Evolutionary conservation across 495 filamentous ascomycete genomes (phyloP).

Genomic region (Penicillium lividum): DNA sequence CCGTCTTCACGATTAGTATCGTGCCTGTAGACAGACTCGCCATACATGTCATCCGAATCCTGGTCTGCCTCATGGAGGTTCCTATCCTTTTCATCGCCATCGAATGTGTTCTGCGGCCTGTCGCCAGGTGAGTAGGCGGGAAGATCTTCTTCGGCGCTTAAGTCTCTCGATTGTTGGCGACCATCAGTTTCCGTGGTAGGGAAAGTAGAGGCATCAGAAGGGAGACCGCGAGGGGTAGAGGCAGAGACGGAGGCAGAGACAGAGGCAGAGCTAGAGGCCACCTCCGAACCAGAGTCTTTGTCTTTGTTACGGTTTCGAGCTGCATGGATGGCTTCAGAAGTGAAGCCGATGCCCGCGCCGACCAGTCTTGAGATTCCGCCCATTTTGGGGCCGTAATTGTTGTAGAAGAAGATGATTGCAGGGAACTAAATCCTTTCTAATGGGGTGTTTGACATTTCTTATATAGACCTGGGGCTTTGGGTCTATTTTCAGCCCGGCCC

Average conservation of each 20-base stretch:
- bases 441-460: not conserved
- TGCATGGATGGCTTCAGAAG: constrained; percentile 21
- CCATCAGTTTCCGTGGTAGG: not conserved
- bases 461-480: not conserved
- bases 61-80: not conserved
- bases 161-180: not conserved
- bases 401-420: not conserved
- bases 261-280: not conserved
- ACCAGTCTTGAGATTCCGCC: constrained; percentile 12
- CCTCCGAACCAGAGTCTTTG: not conserved
- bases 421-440: not conserved
- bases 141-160: not conserved
- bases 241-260: not conserved
- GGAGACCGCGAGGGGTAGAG: not conserved
- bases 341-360: constrained; percentile 16
- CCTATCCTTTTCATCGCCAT: not conserved
- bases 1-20: not conserved
- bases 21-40: not conserved
- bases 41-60: not conserved
- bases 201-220: not conserved
- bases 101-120: not conserved
- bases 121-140: not conserved
- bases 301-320: constrained; percentile 9
- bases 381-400: constrained; percentile 5
- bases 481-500: not conserved